These are phyloP conservation scores for Xylariales sp. DNA, from an alignment of 2,329 filamentous ascomycete genomes.

Conservation along the genomic window DNA sequence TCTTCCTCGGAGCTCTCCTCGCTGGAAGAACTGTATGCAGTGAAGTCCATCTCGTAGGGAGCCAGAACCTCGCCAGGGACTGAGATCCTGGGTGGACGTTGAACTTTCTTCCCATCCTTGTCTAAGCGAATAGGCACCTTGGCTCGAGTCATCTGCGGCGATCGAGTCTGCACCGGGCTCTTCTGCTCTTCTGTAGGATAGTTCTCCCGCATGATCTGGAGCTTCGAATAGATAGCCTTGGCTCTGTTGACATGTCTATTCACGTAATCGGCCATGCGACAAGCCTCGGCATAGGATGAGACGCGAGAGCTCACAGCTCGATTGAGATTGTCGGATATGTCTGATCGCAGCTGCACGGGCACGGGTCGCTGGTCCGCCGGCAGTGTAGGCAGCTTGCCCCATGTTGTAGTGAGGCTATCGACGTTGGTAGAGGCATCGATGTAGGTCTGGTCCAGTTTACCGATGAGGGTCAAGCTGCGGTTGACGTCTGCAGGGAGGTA, in stretches of 20 bases:
- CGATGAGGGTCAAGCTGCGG: constrained; percentile 61
- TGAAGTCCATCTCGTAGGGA: constrained; percentile 61
- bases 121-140: constrained; percentile 43
- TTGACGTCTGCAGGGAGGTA: constrained; percentile 64
- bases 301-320: constrained; percentile 52
- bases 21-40: constrained; percentile 49
- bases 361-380: constrained; percentile 42
- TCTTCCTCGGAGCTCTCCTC: constrained; percentile 51
- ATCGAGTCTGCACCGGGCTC: constrained; percentile 47
- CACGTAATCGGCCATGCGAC: constrained; percentile 60
- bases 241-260: constrained; percentile 57
- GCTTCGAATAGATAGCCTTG: constrained; percentile 53
- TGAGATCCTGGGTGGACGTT: constrained; percentile 53
- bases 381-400: constrained; percentile 50
- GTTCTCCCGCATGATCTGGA: constrained; percentile 56
- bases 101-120: constrained; percentile 41
- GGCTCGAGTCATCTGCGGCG: constrained; percentile 46
- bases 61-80: constrained; percentile 63
- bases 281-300: constrained; percentile 57
- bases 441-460: constrained; percentile 58
- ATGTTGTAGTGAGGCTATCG: constrained; percentile 51
- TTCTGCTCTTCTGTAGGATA: constrained; percentile 51
- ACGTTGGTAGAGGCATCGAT: constrained; percentile 49
- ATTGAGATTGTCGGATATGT: constrained; percentile 55
- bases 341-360: constrained; percentile 48